Evolutionary conservation across 768 basidiomycete species (phyloP).

Genomic region (Naganishia friedmannii): DNA sequence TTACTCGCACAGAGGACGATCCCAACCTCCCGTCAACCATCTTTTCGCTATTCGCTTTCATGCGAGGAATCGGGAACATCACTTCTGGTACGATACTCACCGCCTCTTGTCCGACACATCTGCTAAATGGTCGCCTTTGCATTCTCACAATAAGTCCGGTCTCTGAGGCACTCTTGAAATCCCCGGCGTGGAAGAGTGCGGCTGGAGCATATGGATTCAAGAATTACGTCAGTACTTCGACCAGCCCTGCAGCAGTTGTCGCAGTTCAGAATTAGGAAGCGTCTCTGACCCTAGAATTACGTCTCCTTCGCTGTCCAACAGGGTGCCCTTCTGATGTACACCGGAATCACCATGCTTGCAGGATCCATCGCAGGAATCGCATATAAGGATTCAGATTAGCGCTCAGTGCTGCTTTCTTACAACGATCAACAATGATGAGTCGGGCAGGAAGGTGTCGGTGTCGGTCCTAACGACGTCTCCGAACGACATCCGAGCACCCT

Average conservation of each 20-base stretch:
- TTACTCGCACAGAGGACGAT: constrained; percentile 38
- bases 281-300: neutral
- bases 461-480: neutral
- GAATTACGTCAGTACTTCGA: constrained; percentile 40
- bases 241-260: too few relatives aligned
- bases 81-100: constrained; percentile 38
- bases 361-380: constrained; percentile 24
- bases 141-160: constrained; percentile 37
- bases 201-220: constrained; percentile 44
- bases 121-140: neutral
- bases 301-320: constrained; percentile 1
- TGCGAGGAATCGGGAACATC: constrained; percentile 44
- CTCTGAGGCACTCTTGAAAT: constrained; percentile 40
- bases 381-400: constrained; percentile 8
- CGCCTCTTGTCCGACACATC: neutral
- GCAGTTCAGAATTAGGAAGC: too few relatives aligned
- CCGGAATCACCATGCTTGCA: constrained; percentile 37
- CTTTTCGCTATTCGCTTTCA: constrained; percentile 42
- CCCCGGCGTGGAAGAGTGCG: constrained; percentile 32
- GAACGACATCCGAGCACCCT: too few relatives aligned
- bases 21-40: constrained; percentile 34
- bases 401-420: neutral
- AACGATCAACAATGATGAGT: neutral
- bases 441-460: too few relatives aligned
- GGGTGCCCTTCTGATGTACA: constrained; percentile 41